phyloP scores from a whole-genome alignment of 2,329 filamentous ascomycete genomes.

The Fragosphaeria purpurea region DNA sequence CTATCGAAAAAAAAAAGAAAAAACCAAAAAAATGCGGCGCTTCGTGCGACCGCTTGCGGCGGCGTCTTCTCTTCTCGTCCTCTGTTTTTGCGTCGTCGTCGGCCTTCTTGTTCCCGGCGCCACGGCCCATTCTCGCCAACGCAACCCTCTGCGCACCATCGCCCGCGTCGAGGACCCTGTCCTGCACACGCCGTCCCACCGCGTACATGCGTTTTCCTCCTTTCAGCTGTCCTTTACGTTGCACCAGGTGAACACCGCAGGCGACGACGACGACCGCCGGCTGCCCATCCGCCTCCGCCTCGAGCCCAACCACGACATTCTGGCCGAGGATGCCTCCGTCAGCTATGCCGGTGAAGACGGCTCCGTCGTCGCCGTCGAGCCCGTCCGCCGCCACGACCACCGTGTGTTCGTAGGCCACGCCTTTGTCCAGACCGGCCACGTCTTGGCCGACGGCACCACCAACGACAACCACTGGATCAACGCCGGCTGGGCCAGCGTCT shows the following conservation, averaged over 20 bases:
- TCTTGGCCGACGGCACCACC: constrained; percentile 43
- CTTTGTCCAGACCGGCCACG: constrained; percentile 52
- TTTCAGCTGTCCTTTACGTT: constrained; percentile 81
- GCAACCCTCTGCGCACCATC: constrained; percentile 69
- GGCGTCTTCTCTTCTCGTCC: constrained; percentile 11
- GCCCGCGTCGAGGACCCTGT: constrained; percentile 62
- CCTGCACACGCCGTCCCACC: constrained; percentile 69
- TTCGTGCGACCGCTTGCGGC: neutral
- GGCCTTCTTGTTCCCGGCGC: constrained; percentile 5
- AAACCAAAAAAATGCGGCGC: constrained; percentile 1
- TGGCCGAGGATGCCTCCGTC: constrained; percentile 65
- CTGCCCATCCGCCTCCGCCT: constrained; percentile 69
- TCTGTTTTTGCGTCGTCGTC: constrained; percentile 1
- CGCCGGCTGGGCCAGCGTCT: constrained; percentile 79
- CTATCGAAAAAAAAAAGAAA: neutral
- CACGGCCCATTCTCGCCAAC: constrained; percentile 58
- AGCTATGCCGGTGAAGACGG: constrained; percentile 66
- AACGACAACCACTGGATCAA: constrained; percentile 53
- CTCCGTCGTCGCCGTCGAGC: constrained; percentile 52
- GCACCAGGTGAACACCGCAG: constrained; percentile 40
- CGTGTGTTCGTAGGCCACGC: constrained; percentile 75
- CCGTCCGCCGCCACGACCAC: constrained; percentile 62
- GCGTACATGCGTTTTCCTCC: constrained; percentile 66
- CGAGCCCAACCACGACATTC: constrained; percentile 83
- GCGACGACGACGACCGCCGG: constrained; percentile 25